Evolutionary conservation across 2,329 filamentous ascomycete genomes (phyloP), one percentile per base, ranked within the genome.

Genomic region (Colletotrichum kahawae): DNA sequence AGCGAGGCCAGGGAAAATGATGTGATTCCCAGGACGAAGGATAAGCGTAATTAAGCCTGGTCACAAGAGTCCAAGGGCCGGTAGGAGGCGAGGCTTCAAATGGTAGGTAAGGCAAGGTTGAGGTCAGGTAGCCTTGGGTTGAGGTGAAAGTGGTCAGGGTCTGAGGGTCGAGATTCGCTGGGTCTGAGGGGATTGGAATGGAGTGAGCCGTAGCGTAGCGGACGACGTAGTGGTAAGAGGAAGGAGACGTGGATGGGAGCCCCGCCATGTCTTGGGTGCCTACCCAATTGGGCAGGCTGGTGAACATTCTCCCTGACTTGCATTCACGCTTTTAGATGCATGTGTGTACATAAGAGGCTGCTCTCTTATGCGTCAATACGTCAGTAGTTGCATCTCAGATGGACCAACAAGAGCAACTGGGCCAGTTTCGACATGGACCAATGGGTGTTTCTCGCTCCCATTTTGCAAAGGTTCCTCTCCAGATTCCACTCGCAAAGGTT

Each of bases 271-370:
- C 13, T 57, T 56, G 29, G 48, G 63, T 65, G 60, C 71, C 71
- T 74, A 74, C 71, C 71, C 43, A 70, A 74, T 74, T 18, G 59
- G 71, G 67, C 54, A 70, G 71, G 67, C 48, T 24, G 48, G 18
- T 21, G 27, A n/a, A 33, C 18, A 21, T 31, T 31, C 10, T 31
- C 57, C 16, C 18, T 18, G 57, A 60, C 57, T 12, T 33, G 16
- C 31, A 60, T 60, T 3, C 1, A 14, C 29, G 9, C 27, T 6
- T 7, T 38, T 29, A 64, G 16, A 64, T n/a, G 18, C 29, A 33
- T 31, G 21, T 60, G 13, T 57, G 24, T 18, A 14, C 24, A 16
- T 57, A 10, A 21, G 43, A 10, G 12, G n/a, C 2, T 51, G 4
- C 7, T 13, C n/a, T 13, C 12, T 51, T 51, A 51, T 51, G n/a